Evolutionary conservation across 108 stramenopile genomes (phyloP).

Genomic region (Discostella pseudostelligera): DNA sequence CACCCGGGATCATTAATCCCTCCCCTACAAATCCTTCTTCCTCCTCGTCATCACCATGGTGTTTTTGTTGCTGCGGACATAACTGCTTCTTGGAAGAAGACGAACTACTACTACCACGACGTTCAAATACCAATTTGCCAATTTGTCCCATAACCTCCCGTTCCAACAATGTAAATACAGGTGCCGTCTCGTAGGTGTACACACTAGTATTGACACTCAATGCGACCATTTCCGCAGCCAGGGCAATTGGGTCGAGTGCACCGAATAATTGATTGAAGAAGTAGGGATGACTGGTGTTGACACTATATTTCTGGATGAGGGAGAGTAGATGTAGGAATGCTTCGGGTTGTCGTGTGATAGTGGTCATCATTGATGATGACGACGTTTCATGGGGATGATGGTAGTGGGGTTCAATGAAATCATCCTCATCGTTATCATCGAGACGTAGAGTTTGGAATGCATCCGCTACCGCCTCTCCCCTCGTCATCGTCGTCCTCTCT

Average conservation of each 20-base stretch:
- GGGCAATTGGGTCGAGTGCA: slow-evolving; percentile 50
- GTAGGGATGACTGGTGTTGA: slow-evolving; percentile 53
- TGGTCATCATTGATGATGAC: not conserved
- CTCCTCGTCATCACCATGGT: slow-evolving; percentile 2
- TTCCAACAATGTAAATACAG: slow-evolving; percentile 47
- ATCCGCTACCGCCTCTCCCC: not conserved
- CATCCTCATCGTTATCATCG: slow-evolving; percentile 8
- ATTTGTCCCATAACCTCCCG: slow-evolving; percentile 38
- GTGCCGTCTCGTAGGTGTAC: slow-evolving; percentile 52
- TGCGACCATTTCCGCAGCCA: slow-evolving; percentile 49
- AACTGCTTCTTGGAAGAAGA: no score
- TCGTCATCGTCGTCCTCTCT: not conserved
- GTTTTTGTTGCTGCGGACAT: no score
- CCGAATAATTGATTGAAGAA: slow-evolving; percentile 65
- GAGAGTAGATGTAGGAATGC: slow-evolving; percentile 34
- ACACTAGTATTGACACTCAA: slow-evolving; percentile 35
- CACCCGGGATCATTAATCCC: slow-evolving; percentile 55
- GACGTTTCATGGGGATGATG: no score
- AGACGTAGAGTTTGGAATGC: slow-evolving; percentile 9
- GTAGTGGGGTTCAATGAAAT: no score
- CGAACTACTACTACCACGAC: no score
- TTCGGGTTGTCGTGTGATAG: slow-evolving; percentile 9
- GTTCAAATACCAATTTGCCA: slow-evolving; percentile 32
- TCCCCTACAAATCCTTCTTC: slow-evolving; percentile 26
- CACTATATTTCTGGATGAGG: slow-evolving; percentile 42